Base-by-base conservation (phyloP, 306 rosid genomes). In the Corylus americana region DNA sequence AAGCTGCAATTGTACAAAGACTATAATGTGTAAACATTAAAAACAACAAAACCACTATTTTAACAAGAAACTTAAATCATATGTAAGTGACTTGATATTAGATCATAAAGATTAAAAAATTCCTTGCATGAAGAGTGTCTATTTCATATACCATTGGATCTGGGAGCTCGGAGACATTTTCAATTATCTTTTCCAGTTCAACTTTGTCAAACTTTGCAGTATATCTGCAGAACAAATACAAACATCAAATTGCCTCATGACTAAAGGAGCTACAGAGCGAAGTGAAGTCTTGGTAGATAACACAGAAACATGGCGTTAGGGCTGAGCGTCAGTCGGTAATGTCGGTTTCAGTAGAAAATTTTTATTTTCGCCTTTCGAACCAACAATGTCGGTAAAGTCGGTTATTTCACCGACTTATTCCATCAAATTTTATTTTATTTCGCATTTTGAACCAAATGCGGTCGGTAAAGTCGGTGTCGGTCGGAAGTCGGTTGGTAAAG, bases 131-230 rank as follows among this genome's bases (percentile, higher is more conserved):
- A 55, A 27, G 45, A 39, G 81, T 18, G 39, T 80, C 31, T 18
- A 77, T 78, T 62, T 44, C 42, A 70, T 22, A 69, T 90, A 95
- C 98, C 99, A 86, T 91, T 1, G 98, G 99, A 69, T 91, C 97
- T 18, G 98, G 94, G 77, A 95, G 92, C 48, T 91, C 92, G 0
- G 93, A 87, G 47, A 95, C 96, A 49, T 82, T 77, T 70, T 89
- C 94, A 76, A 95, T 91, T 48, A 83, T 81, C 76, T 88, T 71
- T 54, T 89, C 89, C 72, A 91, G 77, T 54, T 87, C 89, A 48
- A 85, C 99, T 85, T 89, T 93, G 57, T 95, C 99, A 84, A 95
- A 95, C 82, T 62, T 91, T 9, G 90, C 79, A 31, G 98, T 93
- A 77, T 91, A 95, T 14, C 99, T 93, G 74, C 78, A 83, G 79